A percentile compares a stretch with the other conserved stretches of the same genome.
Conservation (phyloP, 2,329 filamentous ascomycete genomes). For the Trichoderma sp. region DNA sequence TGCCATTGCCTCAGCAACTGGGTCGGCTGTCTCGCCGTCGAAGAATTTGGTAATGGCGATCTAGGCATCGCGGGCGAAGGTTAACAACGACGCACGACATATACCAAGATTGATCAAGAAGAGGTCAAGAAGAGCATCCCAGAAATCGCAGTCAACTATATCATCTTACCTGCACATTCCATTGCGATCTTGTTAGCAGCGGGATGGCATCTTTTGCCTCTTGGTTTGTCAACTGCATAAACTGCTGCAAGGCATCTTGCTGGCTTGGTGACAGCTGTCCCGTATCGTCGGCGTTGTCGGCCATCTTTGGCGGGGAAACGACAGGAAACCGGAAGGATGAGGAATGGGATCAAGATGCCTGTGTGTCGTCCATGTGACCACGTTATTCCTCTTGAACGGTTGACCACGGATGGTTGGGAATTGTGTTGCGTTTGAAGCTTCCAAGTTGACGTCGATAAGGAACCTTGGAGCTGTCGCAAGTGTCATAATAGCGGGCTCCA, state of each 20-base stretch:
- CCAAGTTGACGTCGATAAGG: background rate
- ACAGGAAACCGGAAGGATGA: background rate
- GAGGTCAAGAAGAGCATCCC: background rate
- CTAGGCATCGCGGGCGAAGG: conserved; percentile 41
- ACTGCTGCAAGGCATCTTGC: conserved; percentile 82
- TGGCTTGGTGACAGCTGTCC: conserved; percentile 72
- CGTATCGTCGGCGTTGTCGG: conserved; percentile 49
- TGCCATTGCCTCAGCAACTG: conserved; percentile 71
- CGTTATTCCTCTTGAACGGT: background rate
- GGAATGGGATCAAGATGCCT: background rate
- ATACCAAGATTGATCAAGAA: background rate
- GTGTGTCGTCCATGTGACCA: background rate
- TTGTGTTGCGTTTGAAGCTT: background rate
- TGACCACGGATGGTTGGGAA: background rate
- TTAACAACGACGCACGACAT: background rate
- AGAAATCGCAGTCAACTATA: background rate
- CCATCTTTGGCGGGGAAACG: conserved; percentile 29
- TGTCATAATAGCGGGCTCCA: background rate
- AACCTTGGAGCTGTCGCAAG: background rate
- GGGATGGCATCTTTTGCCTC: conserved; percentile 72
- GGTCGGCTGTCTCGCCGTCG: conserved; percentile 86
- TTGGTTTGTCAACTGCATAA: conserved; percentile 83
- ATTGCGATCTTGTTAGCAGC: conserved; percentile 81
- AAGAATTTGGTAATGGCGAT: conserved; percentile 98
- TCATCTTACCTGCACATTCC: conserved; percentile 80